Conservation (phyloP, 768 basidiomycete genomes). For the Podaxis pistillaris region DNA sequence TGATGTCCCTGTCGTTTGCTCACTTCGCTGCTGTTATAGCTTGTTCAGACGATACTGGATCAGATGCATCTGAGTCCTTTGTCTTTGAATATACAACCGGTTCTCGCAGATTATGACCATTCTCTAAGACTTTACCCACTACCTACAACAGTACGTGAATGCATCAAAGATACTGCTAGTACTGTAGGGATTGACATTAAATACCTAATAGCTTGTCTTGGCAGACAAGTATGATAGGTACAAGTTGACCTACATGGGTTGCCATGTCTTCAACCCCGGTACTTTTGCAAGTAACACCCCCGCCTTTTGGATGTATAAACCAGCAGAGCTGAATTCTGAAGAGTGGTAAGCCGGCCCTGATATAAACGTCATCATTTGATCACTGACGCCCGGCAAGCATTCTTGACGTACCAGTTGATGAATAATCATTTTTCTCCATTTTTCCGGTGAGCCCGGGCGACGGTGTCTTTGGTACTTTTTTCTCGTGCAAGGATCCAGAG, state of each 20-base stretch:
- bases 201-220: slow-evolving; percentile 67
- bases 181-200: slow-evolving; percentile 9
- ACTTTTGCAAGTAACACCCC: slow-evolving; percentile 83
- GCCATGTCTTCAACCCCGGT: slow-evolving; percentile 98
- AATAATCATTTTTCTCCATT: neutral
- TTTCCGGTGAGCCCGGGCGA: neutral
- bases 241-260: slow-evolving; percentile 95
- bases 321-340: slow-evolving; percentile 80
- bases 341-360: slow-evolving; percentile 56
- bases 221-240: slow-evolving; percentile 97
- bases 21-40: slow-evolving; percentile 38
- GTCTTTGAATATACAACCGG: slow-evolving; percentile 81
- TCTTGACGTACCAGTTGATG: slow-evolving; percentile 8
- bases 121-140: slow-evolving; percentile 89
- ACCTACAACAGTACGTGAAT: slow-evolving; percentile 75
- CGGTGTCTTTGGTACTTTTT: neutral
- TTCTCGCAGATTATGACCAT: slow-evolving; percentile 89
- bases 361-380: neutral
- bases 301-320: slow-evolving; percentile 89
- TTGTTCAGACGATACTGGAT: slow-evolving; percentile 95
- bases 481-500: neutral
- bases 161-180: neutral
- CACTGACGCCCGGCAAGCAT: slow-evolving; percentile 5
- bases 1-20: neutral
- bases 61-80: slow-evolving; percentile 94